Conservation (phyloP, 805 yeast species). For the Kodamaea fukazawae region DNA sequence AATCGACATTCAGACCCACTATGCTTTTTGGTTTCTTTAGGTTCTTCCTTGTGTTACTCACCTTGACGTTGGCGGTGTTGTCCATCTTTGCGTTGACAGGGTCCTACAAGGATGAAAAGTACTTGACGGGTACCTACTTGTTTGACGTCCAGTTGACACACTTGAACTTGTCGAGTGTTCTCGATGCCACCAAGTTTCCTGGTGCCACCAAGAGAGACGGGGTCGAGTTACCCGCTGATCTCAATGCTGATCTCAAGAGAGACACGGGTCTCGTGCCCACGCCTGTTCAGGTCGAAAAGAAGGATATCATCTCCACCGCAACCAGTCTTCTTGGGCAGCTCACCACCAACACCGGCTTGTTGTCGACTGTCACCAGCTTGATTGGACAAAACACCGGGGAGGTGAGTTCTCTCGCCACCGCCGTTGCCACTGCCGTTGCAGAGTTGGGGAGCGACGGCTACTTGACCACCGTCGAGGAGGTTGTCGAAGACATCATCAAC, state of each 20-base stretch:
- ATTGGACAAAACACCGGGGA: not conserved
- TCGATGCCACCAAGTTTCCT: constrained; percentile 16
- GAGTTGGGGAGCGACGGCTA: constrained; percentile 7
- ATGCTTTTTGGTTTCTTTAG: constrained; percentile 34
- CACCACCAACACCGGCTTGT: not conserved
- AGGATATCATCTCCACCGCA: not conserved
- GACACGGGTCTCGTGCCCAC: not conserved
- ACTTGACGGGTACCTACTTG: constrained; percentile 35
- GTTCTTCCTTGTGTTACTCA: constrained; percentile 28
- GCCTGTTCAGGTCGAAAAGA: not conserved
- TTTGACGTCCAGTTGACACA: constrained; percentile 34
- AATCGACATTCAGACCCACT: not conserved
- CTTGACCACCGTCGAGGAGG: constrained; percentile 13
- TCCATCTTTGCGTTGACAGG: constrained; percentile 38
- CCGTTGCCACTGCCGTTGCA: constrained; percentile 3
- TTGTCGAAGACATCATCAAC: constrained; percentile 19
- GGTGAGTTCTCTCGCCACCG: not conserved
- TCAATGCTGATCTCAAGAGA: too few species aligned
- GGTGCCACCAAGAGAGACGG: constrained; percentile 3
- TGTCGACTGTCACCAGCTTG: constrained; percentile 2
- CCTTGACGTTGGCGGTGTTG: constrained; percentile 30
- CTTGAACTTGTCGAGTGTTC: constrained; percentile 30
- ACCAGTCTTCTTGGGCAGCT: constrained; percentile 1
- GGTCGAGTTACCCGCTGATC: not conserved
- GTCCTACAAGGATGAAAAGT: constrained; percentile 33